These are phyloP conservation scores for Alternaria angustiovoidea DNA, from an alignment of 2,329 filamentous ascomycete genomes.

Conservation along the genomic window DNA sequence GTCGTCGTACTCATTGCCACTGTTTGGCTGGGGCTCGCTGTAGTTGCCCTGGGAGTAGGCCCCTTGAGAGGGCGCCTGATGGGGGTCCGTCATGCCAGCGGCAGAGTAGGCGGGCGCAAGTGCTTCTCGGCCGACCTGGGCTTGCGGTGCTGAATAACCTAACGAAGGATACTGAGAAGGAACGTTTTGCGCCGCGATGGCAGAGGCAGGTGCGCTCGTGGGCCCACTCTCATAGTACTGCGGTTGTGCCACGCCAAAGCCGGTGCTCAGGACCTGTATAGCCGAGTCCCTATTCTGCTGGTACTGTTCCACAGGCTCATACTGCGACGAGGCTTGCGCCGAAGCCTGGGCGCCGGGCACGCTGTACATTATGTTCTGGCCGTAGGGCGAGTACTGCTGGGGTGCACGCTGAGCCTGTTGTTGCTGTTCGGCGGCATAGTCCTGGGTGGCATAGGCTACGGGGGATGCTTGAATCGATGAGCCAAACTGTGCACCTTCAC, in stretches of 20 bases:
- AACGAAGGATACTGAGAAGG: constrained; percentile 68
- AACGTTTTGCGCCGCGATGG: constrained; percentile 68
- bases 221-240: constrained; percentile 70
- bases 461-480: constrained; percentile 59
- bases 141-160: constrained; percentile 68
- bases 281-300: constrained; percentile 72
- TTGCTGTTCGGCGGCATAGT: constrained; percentile 67
- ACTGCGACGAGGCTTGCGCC: constrained; percentile 65
- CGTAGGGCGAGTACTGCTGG: constrained; percentile 61
- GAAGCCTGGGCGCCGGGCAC: constrained; percentile 57
- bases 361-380: constrained; percentile 79
- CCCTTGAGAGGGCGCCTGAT: constrained; percentile 52
- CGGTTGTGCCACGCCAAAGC: constrained; percentile 72
- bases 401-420: constrained; percentile 64
- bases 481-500: constrained; percentile 63
- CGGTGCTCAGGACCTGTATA: constrained; percentile 76
- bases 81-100: constrained; percentile 61
- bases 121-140: constrained; percentile 62
- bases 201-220: constrained; percentile 67
- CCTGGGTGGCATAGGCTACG: constrained; percentile 69
- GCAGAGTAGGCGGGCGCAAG: constrained; percentile 60
- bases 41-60: constrained; percentile 47
- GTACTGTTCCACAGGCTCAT: constrained; percentile 80
- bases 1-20: constrained; percentile 66
- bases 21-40: constrained; percentile 43